Base-by-base conservation (phyloP, 2,329 filamentous ascomycete genomes). In the Ophiostoma piceae region DNA sequence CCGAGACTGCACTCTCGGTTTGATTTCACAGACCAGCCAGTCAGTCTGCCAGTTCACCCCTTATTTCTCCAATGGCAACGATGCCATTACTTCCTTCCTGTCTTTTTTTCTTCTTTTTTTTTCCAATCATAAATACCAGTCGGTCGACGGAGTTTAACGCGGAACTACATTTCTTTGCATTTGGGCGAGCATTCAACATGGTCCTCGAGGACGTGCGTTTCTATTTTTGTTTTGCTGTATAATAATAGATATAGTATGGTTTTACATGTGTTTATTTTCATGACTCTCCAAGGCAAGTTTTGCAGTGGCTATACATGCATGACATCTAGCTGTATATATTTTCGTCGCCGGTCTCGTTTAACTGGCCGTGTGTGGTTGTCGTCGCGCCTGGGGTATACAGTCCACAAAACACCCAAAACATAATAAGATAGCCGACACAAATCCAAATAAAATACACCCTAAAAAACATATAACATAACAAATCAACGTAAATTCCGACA, bases 181-280 rank as follows among this genome's bases (percentile, higher is more conserved):
- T 71, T 16, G 67, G 68, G 73, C 71, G 67, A 70, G 72, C 73
- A 74, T 74, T 74, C 73, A 74, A 74, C 73, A 74, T 74, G 71
- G 72, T 69, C 67, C 71, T 68, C 47, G 41, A 26, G 43, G 60
- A 35, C 54, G 35, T 51, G 35, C 47, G 57, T 47, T 47, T 67
- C 11, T 51, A 1, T 8, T 60, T 26, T 6, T 35, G 26, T n/a
- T 1, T 39, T 37, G 35, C 16, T 32, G 32, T 37, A 7, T 39
- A 47, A 19, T n/a, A 47, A 47, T n/a, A 47, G 16, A 47, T n/a
- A 19, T 19, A n/a, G 35, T 66, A 14, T 66, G 16, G 22, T 35
- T 41, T 54, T 19, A 26, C 39, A 54, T 29, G n/a, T 7, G 9
- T 39, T 65, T 8, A 22, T 39, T 65, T 22, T 26, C 12, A n/a